Base-by-base conservation (phyloP, 495 filamentous ascomycete genomes). In the Aspergillus sclerotioniger region DNA sequence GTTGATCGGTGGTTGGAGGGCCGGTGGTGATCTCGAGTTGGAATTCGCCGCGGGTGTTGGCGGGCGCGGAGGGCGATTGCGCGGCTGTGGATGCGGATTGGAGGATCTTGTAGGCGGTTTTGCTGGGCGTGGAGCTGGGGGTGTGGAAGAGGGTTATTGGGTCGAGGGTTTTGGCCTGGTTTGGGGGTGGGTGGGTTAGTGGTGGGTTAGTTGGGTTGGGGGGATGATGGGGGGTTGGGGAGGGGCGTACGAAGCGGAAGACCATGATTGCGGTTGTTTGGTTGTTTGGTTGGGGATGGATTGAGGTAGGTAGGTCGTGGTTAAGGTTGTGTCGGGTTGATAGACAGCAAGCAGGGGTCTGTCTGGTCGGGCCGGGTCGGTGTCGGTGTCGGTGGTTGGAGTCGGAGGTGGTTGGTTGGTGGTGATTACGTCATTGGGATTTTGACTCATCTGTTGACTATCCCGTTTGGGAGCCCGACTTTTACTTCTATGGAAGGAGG, bases 131-230 rank as follows among this genome's bases (percentile, higher is more conserved):
- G 16, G 80, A 74, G 41, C 74, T 75, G 21, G 93, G 83, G 62
- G 87, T 85, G 82, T 97, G 93, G 83, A 98, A 98, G 78, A 98
- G 87, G 56, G 92, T 96, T 65, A 98, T 87, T 59, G 96, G 85
- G 79, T 98, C 91, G 74, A 90, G 82, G 60, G 88, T 80, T 83
- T 92, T 92, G 73, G 82, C 81, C 89, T 92, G 61, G 12, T 59
- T 39, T 39, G 29, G 9, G 48, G 50, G 12, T 43, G 12, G 41
- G n/a, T 62, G 49, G 48, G 37, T 15, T 54, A 17, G 49, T 6
- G 17, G 29, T 28, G 8, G 29, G 33, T 20, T 9, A 29, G 17
- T 15, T 32, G 12, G 10, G 41, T 58, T 58, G 37, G 46, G 60
- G 37, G 13, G 9, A 31, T 35, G 52, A 20, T 15, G 6, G 17